A percentile compares a stretch with the other conserved stretches of the same genome.
These are phyloP conservation scores for Gnetum montanum DNA, from an alignment of 75 land plant species.

Conservation along the genomic window DNA sequence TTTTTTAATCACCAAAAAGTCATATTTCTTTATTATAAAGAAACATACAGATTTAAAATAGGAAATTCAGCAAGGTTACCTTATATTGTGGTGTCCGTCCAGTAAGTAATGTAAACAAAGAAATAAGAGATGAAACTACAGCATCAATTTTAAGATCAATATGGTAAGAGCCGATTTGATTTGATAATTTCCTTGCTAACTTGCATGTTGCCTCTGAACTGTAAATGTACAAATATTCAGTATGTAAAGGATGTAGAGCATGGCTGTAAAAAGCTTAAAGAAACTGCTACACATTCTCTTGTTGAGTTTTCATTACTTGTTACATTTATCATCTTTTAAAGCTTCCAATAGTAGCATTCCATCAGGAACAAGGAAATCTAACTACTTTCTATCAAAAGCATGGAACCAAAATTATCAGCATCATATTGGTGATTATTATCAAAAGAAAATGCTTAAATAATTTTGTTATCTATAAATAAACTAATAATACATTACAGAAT, in stretches of 20 bases:
- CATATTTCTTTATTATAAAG: too few species aligned
- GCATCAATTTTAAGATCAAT: conserved; percentile 73
- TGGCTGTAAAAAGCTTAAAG: not conserved
- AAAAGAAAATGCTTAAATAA: too few species aligned
- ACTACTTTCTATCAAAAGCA: too few species aligned
- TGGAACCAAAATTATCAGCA: too few species aligned
- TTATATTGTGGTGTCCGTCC: conserved; percentile 84
- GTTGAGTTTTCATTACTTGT: not conserved
- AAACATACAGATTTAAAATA: too few species aligned
- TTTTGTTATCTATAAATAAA: too few species aligned
- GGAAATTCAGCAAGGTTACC: conserved; percentile 20
- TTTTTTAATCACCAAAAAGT: too few species aligned
- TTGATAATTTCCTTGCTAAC: conserved; percentile 63
- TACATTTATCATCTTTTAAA: too few species aligned
- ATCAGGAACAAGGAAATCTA: too few species aligned
- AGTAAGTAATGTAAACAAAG: conserved; percentile 69
- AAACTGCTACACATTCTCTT: not conserved
- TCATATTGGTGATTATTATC: too few species aligned
- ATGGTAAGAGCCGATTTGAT: conserved; percentile 93
- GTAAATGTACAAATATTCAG: conserved; percentile 11
- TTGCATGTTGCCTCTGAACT: conserved; percentile 76
- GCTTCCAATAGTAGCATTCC: too few species aligned
- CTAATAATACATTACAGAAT: too few species aligned
- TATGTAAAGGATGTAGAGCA: not conserved
- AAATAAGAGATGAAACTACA: conserved; percentile 69